Base-by-base conservation (phyloP, 2,329 filamentous ascomycete genomes). In the Cladosporium halotolerans region DNA sequence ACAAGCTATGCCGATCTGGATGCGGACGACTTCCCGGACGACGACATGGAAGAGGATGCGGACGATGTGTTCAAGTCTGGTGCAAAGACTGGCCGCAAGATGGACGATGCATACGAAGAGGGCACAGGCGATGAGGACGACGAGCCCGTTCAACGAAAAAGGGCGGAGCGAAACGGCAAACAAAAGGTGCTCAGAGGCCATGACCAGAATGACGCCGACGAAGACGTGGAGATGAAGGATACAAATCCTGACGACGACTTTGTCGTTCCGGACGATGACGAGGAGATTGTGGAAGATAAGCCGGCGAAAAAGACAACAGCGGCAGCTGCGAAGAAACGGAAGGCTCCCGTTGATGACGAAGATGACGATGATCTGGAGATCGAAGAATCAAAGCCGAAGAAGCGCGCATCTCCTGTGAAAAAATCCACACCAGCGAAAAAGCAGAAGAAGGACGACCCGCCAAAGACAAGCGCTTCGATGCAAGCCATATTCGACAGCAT, bases 401-500 rank as follows among this genome's bases (percentile, higher is more conserved):
- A 83, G 55, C 65, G 66, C 38, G 38, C 61, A 19, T 55, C 62
- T 16, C 61, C 68, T 14, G 57, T 59, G 5, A 55, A 59, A 23
- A 67, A 64, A 63, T 73, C 80, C 16, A 47, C 63, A 28, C 79
- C 80, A 58, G 78, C 81, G 2, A 74, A 80, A 3, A 75, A 73
- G 55, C 75, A 75, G 62, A 73, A 79, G 9, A 87, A 88, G 68
- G 88, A 89, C 68, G 76, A 80, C 3, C 80, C 82, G 3, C 76
- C 77, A 6, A 71, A 79, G 2, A 89, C 95, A 63, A 84, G 83
- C 63, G 78, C 85, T 13, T 79, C 81, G 18, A 83, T 95, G 16
- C 84, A 95, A 68, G 83, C 85, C 45, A 96, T 99, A 43, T 80
- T 97, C 32, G 85, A 95, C 66, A 89, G 84, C 61, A 92, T 99